Evolutionary conservation across 2,329 filamentous ascomycete species (phyloP).

Genomic region (Cercospora sesami): DNA sequence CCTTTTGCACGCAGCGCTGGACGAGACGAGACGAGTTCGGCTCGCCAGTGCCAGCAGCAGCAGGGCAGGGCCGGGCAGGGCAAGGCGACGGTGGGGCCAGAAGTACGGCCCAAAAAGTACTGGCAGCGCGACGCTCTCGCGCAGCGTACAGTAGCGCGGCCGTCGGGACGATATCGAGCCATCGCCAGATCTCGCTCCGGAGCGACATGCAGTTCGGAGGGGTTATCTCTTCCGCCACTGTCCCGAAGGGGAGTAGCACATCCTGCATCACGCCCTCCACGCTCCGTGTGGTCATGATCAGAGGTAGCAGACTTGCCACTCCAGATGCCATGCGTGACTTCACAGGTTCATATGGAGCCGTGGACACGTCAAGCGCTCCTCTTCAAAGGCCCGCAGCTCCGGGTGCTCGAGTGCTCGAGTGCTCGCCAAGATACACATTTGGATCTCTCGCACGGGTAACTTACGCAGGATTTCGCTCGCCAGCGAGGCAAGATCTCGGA

Average conservation of each 20-base stretch:
- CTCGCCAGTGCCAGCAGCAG: not conserved
- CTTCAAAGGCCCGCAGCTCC: not conserved
- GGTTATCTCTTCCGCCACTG: not conserved
- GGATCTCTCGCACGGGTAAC: not conserved
- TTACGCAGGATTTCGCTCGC: not conserved
- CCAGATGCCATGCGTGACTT: not conserved
- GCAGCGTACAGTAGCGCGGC: not conserved
- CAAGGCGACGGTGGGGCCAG: not conserved
- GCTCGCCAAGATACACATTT: not conserved
- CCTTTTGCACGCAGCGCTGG: not conserved
- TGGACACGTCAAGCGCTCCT: not conserved
- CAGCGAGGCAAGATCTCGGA: not conserved
- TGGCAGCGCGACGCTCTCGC: not conserved
- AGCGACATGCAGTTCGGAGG: not conserved
- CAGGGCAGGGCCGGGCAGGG: not conserved
- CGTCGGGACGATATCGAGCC: not conserved
- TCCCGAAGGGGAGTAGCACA: not conserved
- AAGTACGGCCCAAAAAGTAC: not conserved
- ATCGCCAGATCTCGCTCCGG: not conserved
- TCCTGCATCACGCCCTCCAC: not conserved
- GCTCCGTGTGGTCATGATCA: not conserved
- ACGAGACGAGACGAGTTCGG: not conserved
- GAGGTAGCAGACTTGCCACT: not conserved
- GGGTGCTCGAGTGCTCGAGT: not conserved
- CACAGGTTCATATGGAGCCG: not conserved